Percentiles rank a stretch among this genome's conserved stretches.
Conservation (phyloP, 78 protist species). For the Bodo saltans region DNA sequence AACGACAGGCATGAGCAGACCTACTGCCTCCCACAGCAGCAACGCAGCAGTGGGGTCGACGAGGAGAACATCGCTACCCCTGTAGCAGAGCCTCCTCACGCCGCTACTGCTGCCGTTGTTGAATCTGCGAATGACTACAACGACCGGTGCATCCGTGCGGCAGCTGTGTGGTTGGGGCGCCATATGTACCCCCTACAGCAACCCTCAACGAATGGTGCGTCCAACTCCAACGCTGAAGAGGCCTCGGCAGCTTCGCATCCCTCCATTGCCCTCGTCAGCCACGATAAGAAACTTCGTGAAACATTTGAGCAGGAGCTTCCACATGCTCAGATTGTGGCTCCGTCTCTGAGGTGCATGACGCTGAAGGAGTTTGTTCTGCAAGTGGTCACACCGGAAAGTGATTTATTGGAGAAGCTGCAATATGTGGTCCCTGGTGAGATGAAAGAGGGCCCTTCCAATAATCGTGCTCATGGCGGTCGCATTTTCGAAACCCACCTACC, state of each 20-base stretch:
- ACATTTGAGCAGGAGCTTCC: background rate
- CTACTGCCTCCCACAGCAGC: background rate
- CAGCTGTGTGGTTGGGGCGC: slow-evolving; percentile 57
- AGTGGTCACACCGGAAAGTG: too few species aligned
- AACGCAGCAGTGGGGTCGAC: too few species aligned
- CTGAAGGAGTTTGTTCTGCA: slow-evolving; percentile 7
- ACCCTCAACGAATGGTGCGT: background rate
- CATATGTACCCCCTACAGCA: slow-evolving; percentile 35
- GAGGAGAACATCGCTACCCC: too few species aligned
- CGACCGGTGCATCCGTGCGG: slow-evolving; percentile 64
- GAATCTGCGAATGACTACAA: slow-evolving; percentile 80
- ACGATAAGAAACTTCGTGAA: too few species aligned
- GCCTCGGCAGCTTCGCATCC: too few species aligned
- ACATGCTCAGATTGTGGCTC: slow-evolving; percentile 32
- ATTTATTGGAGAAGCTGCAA: background rate
- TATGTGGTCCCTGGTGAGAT: background rate
- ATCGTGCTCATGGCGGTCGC: background rate
- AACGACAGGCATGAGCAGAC: slow-evolving; percentile 71
- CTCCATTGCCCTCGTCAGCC: too few species aligned
- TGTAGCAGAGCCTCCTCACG: too few species aligned
- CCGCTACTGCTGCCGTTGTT: too few species aligned
- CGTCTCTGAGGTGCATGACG: slow-evolving; percentile 35
- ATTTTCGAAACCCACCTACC: slow-evolving; percentile 21
- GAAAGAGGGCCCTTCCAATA: background rate
- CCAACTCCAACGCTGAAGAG: too few species aligned